Percentiles rank a stretch among this genome's conserved stretches.
These are phyloP conservation scores for Lachnellula suecica DNA, from an alignment of 2,329 filamentous ascomycete genomes.

Conservation along the genomic window DNA sequence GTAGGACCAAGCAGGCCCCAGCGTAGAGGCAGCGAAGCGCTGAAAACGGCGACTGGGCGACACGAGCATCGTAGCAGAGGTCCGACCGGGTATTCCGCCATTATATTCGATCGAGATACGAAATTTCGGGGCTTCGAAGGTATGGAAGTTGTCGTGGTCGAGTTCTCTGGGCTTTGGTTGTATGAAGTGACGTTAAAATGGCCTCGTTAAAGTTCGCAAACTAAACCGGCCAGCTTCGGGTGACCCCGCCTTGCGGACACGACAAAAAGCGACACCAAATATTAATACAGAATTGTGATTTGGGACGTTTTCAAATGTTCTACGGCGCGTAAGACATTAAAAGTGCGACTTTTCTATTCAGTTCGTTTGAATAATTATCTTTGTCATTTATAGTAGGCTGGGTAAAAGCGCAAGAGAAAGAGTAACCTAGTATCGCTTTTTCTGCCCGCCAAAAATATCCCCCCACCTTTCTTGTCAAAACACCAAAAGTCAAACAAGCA, in stretches of 20 bases:
- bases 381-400: too few species aligned
- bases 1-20: neutral
- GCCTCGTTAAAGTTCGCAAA: constrained; percentile 10
- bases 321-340: too few species aligned
- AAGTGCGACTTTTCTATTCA: too few species aligned
- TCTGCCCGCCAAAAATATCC: too few species aligned
- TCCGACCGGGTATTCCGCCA: constrained; percentile 27
- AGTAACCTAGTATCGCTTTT: too few species aligned
- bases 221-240: neutral
- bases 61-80: neutral
- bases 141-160: constrained; percentile 15
- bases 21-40: neutral
- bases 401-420: too few species aligned
- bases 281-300: too few species aligned
- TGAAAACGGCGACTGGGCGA: neutral
- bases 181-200: constrained; percentile 32
- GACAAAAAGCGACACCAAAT: too few species aligned
- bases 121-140: neutral
- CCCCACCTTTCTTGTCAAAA: constrained; percentile 2
- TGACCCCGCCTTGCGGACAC: neutral
- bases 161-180: constrained; percentile 15
- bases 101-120: constrained; percentile 3
- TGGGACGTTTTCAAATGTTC: too few species aligned
- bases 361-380: too few species aligned
- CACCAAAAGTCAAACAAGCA: neutral